A percentile compares a stretch with the other conserved stretches of the same genome.
These are phyloP conservation scores for Nemania serpens DNA, from an alignment of 2,329 filamentous ascomycete genomes.

Conservation along the genomic window DNA sequence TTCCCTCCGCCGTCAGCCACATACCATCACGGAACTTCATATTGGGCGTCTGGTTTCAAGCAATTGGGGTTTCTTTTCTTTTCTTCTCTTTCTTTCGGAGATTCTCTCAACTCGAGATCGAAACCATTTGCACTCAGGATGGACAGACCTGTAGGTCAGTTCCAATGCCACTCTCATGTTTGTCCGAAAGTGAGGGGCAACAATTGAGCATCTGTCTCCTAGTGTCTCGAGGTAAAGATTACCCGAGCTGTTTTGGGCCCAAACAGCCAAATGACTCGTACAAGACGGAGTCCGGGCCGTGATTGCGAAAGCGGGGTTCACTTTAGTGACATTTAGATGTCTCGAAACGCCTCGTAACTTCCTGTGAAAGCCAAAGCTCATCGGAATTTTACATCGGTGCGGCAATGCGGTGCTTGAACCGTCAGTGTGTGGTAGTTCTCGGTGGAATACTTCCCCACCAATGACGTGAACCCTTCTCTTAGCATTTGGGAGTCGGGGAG, in stretches of 20 bases:
- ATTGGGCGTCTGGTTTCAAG: slow-evolving; percentile 15
- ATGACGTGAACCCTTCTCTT: slow-evolving; percentile 29
- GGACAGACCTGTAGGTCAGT: slow-evolving; percentile 4
- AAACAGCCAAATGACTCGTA: slow-evolving; percentile 5
- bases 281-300: slow-evolving; percentile 34
- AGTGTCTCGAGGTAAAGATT: slow-evolving; percentile 23
- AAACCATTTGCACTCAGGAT: no score
- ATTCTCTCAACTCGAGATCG: neutral
- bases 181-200: slow-evolving; percentile 18
- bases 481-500: neutral
- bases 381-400: slow-evolving; percentile 5
- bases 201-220: slow-evolving; percentile 19
- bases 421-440: slow-evolving; percentile 17
- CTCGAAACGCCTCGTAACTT: slow-evolving; percentile 11
- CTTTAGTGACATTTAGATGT: slow-evolving; percentile 1
- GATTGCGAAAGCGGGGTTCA: slow-evolving; percentile 27
- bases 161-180: neutral
- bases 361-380: slow-evolving; percentile 11
- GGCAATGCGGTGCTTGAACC: slow-evolving; percentile 11
- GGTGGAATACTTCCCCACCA: slow-evolving; percentile 40
- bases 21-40: slow-evolving; percentile 70
- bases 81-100: neutral
- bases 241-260: slow-evolving; percentile 16
- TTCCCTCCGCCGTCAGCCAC: slow-evolving; percentile 67
- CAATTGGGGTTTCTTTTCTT: neutral